Conservation (phyloP, 2,329 filamentous ascomycete species). For the Podosphaera fusca region DNA sequence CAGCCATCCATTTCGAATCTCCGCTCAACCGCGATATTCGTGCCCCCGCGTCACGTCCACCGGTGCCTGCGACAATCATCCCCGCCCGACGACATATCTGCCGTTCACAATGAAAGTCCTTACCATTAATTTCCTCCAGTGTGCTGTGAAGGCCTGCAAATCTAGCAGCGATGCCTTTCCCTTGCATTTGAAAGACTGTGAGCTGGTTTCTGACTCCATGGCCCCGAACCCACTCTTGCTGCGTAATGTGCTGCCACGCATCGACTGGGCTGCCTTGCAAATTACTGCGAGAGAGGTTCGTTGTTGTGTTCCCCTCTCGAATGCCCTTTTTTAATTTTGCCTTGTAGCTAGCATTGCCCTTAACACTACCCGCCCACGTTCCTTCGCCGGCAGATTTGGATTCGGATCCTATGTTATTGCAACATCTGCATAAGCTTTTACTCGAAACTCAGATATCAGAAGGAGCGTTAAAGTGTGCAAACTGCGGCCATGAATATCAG, state of each 20-base stretch:
- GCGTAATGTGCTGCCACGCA: constrained; percentile 59
- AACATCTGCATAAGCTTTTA: constrained; percentile 58
- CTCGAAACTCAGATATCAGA: constrained; percentile 77
- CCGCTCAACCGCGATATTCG: too few relatives aligned
- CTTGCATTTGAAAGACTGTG: constrained; percentile 75
- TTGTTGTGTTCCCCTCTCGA: background rate
- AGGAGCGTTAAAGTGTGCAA: constrained; percentile 73
- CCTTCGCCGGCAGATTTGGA: constrained; percentile 39
- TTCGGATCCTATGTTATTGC: constrained; percentile 43
- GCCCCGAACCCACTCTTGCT: constrained; percentile 65
- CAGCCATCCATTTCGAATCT: too few relatives aligned
- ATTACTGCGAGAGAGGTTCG: constrained; percentile 52
- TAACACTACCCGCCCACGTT: constrained; percentile 36
- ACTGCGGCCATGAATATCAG: constrained; percentile 82
- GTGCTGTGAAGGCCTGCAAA: constrained; percentile 90
- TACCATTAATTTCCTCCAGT: constrained; percentile 89
- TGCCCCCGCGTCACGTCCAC: too few relatives aligned
- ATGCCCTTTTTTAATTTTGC: background rate
- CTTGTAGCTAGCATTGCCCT: constrained; percentile 51
- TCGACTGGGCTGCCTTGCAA: constrained; percentile 71
- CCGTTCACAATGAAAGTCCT: constrained; percentile 58
- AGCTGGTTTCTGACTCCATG: constrained; percentile 65
- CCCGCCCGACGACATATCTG: background rate
- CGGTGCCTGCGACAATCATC: background rate
- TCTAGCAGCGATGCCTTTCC: constrained; percentile 58